Evolutionary conservation across 1,284 basidiomycete genomes (phyloP).

Genomic region (Boletus smithii): DNA sequence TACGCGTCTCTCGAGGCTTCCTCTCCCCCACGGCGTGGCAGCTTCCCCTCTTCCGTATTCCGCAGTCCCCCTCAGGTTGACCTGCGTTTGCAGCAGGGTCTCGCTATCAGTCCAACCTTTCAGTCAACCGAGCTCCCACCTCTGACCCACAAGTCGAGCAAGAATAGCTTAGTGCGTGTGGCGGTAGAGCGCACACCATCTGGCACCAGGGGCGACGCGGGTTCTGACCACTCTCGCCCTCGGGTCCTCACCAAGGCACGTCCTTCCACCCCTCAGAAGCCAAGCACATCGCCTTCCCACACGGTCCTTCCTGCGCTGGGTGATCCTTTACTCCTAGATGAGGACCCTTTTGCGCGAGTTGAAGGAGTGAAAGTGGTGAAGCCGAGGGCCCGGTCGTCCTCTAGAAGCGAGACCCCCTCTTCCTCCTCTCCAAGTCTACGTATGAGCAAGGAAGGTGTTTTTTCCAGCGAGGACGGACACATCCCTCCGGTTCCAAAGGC

Average conservation of each 20-base stretch:
- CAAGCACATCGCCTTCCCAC: slow-evolving; percentile 1
- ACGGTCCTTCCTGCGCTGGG: slow-evolving; percentile 12
- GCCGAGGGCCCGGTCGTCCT: slow-evolving; percentile 17
- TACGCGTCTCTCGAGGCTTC: slow-evolving; percentile 11
- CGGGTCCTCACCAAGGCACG: slow-evolving; percentile 34
- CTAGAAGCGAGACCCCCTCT: slow-evolving; percentile 16
- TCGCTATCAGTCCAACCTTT: background rate
- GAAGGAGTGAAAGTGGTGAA: slow-evolving; percentile 45
- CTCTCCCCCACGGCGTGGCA: slow-evolving; percentile 2
- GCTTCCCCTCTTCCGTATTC: slow-evolving; percentile 4
- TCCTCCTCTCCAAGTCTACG: background rate
- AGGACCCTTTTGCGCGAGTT: slow-evolving; percentile 56
- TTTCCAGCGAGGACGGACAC: slow-evolving; percentile 14
- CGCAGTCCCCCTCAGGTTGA: no score
- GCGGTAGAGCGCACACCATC: slow-evolving; percentile 14
- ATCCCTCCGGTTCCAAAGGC: background rate
- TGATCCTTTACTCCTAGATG: slow-evolving; percentile 39
- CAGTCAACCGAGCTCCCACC: slow-evolving; percentile 17
- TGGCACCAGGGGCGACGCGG: slow-evolving; percentile 10
- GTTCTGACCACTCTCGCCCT: slow-evolving; percentile 14
- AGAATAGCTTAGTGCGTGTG: slow-evolving; percentile 8
- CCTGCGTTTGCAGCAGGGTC: slow-evolving; percentile 6
- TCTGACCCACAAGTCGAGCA: slow-evolving; percentile 21
- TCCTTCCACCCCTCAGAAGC: slow-evolving; percentile 29
- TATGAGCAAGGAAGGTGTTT: slow-evolving; percentile 6